Percentiles rank a stretch among this genome's conserved stretches.
Evolutionary conservation across 441 rosid genomes (phyloP).

Genomic region (Gossypium lobatum): DNA sequence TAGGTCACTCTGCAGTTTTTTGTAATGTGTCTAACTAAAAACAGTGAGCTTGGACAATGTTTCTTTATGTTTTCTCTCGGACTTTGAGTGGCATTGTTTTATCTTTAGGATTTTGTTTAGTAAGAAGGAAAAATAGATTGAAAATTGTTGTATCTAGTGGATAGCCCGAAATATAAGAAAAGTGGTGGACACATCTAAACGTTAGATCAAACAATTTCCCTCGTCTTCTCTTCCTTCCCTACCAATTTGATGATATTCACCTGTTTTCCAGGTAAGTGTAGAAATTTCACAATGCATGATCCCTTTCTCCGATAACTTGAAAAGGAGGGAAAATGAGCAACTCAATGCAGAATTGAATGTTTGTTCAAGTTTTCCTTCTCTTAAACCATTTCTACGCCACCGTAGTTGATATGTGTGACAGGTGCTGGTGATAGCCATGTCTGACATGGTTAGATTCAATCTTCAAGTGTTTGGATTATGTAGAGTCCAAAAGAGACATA

Average conservation of each 20-base stretch:
- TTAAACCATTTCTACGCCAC: neutral
- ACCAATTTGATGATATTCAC: neutral
- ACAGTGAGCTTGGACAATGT: neutral
- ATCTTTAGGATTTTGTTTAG: neutral
- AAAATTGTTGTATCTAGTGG: neutral
- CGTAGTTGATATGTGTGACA: neutral
- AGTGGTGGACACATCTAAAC: neutral
- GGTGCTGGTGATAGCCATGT: neutral
- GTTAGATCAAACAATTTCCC: neutral
- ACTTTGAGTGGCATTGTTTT: neutral
- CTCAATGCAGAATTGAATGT: neutral
- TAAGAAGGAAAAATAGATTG: neutral
- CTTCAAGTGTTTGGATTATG: neutral
- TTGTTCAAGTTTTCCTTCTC: neutral
- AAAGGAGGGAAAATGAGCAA: constrained; percentile 2
- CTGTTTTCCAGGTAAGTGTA: constrained; percentile 1
- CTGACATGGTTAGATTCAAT: neutral
- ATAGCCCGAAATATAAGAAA: neutral
- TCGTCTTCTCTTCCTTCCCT: neutral
- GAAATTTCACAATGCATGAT: neutral
- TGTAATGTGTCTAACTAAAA: neutral
- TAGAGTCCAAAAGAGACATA: neutral
- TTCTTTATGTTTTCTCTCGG: neutral
- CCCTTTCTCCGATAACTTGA: neutral
- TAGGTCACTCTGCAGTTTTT: neutral